Evolutionary conservation across 305 asterid species (phyloP).

Genomic region (Fraxinus angustifolia): DNA sequence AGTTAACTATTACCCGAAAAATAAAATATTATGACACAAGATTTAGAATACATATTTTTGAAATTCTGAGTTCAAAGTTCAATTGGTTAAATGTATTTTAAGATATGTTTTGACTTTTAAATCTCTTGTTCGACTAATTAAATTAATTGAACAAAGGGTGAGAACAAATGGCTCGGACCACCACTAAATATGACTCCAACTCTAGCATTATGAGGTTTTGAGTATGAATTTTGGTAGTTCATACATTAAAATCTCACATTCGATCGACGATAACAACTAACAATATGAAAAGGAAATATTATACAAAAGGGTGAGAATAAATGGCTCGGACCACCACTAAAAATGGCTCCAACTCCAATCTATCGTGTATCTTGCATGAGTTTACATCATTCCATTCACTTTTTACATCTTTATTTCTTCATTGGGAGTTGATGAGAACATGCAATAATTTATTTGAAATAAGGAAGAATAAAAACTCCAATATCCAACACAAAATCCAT

Average conservation of each 20-base stretch:
- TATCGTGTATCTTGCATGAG: background rate
- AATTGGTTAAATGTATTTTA: background rate
- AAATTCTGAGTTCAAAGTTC: background rate
- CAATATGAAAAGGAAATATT: background rate
- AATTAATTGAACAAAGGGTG: background rate
- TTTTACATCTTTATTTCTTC: background rate
- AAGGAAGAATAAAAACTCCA: slow-evolving; percentile 32
- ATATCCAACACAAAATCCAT: slow-evolving; percentile 45
- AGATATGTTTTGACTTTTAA: background rate
- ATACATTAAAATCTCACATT: background rate
- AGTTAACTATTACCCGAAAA: background rate
- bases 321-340: background rate
- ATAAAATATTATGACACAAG: background rate
- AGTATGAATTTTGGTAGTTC: background rate
- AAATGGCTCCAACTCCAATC: background rate
- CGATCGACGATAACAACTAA: background rate
- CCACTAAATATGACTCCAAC: background rate
- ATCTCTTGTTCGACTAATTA: background rate
- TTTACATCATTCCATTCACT: background rate
- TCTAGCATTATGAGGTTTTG: background rate
- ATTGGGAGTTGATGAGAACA: background rate
- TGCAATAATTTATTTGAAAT: background rate
- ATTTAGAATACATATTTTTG: background rate
- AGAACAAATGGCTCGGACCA: background rate
- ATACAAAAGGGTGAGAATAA: background rate